Evolutionary conservation across 2,329 filamentous ascomycete species (phyloP).

Genomic region (Penicillium crustosum): DNA sequence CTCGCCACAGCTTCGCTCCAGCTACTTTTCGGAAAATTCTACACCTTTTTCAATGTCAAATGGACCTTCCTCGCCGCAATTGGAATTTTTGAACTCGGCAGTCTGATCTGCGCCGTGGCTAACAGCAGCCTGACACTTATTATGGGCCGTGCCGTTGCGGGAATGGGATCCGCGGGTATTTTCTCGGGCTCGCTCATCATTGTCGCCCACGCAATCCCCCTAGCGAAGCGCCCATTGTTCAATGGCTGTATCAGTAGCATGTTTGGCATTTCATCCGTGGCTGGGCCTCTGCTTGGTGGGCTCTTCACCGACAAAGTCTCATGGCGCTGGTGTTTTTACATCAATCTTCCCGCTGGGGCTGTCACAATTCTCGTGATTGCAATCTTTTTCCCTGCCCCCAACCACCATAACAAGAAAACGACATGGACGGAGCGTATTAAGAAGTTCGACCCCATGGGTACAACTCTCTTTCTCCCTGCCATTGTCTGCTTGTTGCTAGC

Average conservation of each 20-base stretch:
- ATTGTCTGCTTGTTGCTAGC: constrained; percentile 27
- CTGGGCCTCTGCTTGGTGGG: constrained; percentile 46
- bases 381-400: constrained; percentile 49
- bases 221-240: constrained; percentile 51
- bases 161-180: constrained; percentile 36
- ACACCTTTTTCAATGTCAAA: constrained; percentile 37
- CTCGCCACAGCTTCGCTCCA: constrained; percentile 35
- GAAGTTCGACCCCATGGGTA: constrained; percentile 41
- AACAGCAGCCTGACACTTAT: constrained; percentile 34
- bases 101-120: constrained; percentile 37
- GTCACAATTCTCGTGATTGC: constrained; percentile 47
- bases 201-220: constrained; percentile 45
- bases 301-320: constrained; percentile 45
- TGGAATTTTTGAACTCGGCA: constrained; percentile 40
- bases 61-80: constrained; percentile 34
- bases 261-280: constrained; percentile 55
- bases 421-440: constrained; percentile 42
- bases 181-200: constrained; percentile 29
- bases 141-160: constrained; percentile 36
- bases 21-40: constrained; percentile 35
- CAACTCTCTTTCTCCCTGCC: constrained; percentile 31
- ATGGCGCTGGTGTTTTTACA: constrained; percentile 47
- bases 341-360: constrained; percentile 46
- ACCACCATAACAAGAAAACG: background rate
- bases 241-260: constrained; percentile 52